Conservation (phyloP, 2,329 filamentous ascomycete species). For the Phoma sp. region DNA sequence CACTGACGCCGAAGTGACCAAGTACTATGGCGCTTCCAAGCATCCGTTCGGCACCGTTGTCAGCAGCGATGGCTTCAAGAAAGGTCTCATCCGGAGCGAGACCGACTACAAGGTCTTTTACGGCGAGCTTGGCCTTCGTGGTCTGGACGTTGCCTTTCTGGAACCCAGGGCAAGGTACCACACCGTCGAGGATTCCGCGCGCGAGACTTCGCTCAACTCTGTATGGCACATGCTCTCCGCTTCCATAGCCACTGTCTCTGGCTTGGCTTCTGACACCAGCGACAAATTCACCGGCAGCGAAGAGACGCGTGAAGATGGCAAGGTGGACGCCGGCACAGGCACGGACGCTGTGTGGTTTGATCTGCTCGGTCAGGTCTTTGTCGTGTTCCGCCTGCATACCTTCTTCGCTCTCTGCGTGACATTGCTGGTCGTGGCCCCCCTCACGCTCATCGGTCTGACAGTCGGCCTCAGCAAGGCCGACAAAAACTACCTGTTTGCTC, state of each 20-base stretch:
- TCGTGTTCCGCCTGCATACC: constrained; percentile 78
- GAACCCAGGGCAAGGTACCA: constrained; percentile 87
- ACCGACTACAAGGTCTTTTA: constrained; percentile 91
- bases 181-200: constrained; percentile 84
- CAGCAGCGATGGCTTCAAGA: constrained; percentile 81
- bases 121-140: constrained; percentile 78
- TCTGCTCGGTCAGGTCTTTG: constrained; percentile 80
- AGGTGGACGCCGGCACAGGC: constrained; percentile 70
- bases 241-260: constrained; percentile 74
- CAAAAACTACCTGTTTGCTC: constrained; percentile 88
- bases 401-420: constrained; percentile 89
- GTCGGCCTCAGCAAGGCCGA: constrained; percentile 72
- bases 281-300: constrained; percentile 70
- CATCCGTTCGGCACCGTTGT: constrained; percentile 86
- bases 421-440: constrained; percentile 78
- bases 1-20: constrained; percentile 85
- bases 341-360: constrained; percentile 91
- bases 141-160: constrained; percentile 91
- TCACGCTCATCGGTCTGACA: constrained; percentile 73
- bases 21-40: constrained; percentile 72
- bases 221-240: constrained; percentile 97
- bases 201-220: constrained; percentile 72
- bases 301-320: constrained; percentile 62
- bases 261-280: constrained; percentile 72
- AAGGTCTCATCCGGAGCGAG: constrained; percentile 78